A percentile compares a stretch with the other conserved stretches of the same genome.
phyloP scores from a whole-genome alignment of 2,329 filamentous ascomycete species.

The Aspergillus arachidicola region DNA sequence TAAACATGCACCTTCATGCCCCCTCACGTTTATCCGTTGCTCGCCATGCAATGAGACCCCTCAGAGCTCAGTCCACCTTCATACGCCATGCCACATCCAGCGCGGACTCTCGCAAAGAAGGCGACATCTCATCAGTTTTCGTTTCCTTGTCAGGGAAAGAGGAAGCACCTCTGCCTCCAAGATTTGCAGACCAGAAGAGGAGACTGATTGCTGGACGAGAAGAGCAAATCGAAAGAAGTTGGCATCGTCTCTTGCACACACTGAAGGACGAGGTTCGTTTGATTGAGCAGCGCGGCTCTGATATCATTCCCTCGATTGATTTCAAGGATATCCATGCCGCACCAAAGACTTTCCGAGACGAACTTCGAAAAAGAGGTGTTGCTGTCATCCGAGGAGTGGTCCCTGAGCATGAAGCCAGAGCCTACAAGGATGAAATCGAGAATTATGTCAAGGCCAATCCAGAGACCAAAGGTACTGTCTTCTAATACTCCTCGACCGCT shows the following conservation, averaged over 20 bases:
- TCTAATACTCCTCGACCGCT: neutral
- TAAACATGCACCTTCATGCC: neutral
- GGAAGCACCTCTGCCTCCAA: slow-evolving; percentile 5
- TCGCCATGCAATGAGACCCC: neutral
- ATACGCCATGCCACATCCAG: neutral
- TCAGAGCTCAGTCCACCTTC: neutral
- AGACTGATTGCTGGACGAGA: neutral
- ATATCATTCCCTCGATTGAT: neutral
- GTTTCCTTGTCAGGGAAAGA: slow-evolving; percentile 15
- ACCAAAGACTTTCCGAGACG: neutral
- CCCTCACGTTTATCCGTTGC: neutral
- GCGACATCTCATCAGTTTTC: slow-evolving; percentile 21
- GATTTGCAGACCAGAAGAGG: slow-evolving; percentile 6
- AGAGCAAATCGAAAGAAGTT: neutral
- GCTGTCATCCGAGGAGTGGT: neutral
- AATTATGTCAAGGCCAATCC: neutral
- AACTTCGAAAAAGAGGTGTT: neutral
- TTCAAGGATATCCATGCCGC: neutral
- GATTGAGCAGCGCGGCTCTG: neutral
- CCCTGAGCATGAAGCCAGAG: neutral
- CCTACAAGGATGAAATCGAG: neutral
- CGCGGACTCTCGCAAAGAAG: slow-evolving; percentile 6
- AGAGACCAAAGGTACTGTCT: neutral
- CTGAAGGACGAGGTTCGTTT: neutral
- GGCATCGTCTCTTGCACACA: neutral